A percentile compares a stretch with the other conserved stretches of the same genome.
Conservation (phyloP, 2,329 filamentous ascomycete genomes). For the Ophiocordyceps australis region DNA sequence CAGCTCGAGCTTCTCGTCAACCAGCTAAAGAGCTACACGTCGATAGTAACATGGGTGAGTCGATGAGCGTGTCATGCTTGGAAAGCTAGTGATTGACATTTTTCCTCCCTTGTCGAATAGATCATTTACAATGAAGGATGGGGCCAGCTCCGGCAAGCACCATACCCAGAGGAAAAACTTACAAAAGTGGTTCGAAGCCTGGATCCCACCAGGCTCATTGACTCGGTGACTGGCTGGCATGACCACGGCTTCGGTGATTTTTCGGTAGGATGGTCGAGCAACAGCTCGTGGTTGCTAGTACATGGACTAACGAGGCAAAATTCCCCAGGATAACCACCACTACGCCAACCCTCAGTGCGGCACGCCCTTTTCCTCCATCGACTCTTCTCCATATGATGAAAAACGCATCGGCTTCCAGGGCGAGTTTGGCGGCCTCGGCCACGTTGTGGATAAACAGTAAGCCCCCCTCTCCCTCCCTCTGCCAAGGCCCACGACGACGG, state of each 20-base stretch:
- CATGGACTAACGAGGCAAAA: neutral
- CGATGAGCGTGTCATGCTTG: neutral
- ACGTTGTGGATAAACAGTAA: constrained; percentile 44
- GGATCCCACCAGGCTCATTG: constrained; percentile 46
- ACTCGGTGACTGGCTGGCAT: constrained; percentile 45
- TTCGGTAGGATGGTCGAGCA: constrained; percentile 11
- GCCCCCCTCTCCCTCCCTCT: constrained; percentile 7
- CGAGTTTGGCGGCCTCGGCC: constrained; percentile 52
- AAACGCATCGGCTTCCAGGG: constrained; percentile 49
- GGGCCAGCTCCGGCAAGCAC: constrained; percentile 34
- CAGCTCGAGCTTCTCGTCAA: constrained; percentile 43
- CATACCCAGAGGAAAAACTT: constrained; percentile 36
- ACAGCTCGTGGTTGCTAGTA: neutral
- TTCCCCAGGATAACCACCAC: constrained; percentile 46
- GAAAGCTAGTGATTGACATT: neutral
- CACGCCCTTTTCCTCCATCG: constrained; percentile 44
- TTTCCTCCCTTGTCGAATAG: constrained; percentile 10
- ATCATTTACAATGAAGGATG: constrained; percentile 58
- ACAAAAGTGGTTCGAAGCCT: constrained; percentile 33
- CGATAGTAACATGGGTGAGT: constrained; percentile 44
- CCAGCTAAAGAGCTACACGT: constrained; percentile 45
- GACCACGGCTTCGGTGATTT: constrained; percentile 53
- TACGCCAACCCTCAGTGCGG: constrained; percentile 57
- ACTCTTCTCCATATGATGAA: constrained; percentile 35
- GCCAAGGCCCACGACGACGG: neutral